Conservation (phyloP, 2,329 filamentous ascomycete genomes). For the Hypoxylon sp. region DNA sequence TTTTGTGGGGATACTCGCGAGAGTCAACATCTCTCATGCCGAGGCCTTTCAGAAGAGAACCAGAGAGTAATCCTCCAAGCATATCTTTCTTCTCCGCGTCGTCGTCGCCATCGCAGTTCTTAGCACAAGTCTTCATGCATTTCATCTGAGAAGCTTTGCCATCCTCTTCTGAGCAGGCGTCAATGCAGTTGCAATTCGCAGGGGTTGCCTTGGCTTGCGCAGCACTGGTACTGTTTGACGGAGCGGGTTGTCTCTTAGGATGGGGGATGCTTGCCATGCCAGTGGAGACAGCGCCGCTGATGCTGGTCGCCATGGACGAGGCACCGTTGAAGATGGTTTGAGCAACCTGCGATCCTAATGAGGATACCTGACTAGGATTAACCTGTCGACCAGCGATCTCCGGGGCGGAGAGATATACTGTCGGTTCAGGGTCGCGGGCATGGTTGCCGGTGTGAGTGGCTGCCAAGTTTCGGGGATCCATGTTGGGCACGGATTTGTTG, state of each 20-base stretch:
- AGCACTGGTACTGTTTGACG: not conserved
- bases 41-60: slow-evolving; percentile 7
- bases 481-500: slow-evolving; percentile 2
- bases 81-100: slow-evolving; percentile 21
- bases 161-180: slow-evolving; percentile 24
- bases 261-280: not conserved
- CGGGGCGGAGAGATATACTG: slow-evolving; percentile 4
- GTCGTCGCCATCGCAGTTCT: slow-evolving; percentile 29
- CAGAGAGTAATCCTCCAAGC: not conserved
- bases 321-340: slow-evolving; percentile 6
- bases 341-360: not conserved
- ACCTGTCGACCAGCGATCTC: slow-evolving; percentile 22
- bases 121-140: slow-evolving; percentile 33
- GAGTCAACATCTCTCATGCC: not conserved
- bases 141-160: slow-evolving; percentile 27
- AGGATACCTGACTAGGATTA: not conserved
- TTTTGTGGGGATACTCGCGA: not conserved
- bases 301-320: not conserved
- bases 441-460: not conserved
- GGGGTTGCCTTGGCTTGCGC: not conserved
- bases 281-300: not conserved
- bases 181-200: slow-evolving; percentile 38
- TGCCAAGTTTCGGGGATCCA: not conserved
- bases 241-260: not conserved
- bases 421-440: slow-evolving; percentile 11